Evolutionary conservation across 352 stramenopile species (phyloP), one percentile per base, ranked within the genome.

Genomic region (Globisporangium nunn): DNA sequence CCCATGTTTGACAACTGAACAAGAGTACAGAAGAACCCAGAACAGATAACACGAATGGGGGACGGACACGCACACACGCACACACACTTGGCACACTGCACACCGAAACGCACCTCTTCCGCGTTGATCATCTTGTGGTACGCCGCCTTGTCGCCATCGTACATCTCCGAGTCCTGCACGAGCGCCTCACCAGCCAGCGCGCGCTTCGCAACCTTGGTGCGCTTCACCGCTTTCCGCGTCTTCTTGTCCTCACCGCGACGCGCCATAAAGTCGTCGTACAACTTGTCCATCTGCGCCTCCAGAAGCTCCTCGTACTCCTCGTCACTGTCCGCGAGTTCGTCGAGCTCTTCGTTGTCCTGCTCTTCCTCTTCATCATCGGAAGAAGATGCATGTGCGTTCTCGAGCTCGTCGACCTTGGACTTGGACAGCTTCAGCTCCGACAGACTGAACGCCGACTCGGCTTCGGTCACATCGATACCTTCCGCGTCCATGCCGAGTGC

Each of bases 1-100:
- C 85, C 85, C 82, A 91, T 87, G 68, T 82, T 95, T 92, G 85
- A 95, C 85, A 95, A 95, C 85, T 95, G 85, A 82, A 77, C 84
- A 61, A 90, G 82, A 81, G 83, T 93, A 95, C 81, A 71, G 75
- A 78, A 50, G 70, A 68, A 91, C 84, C 75, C 84, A 69, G 82
- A 92, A 91, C 84, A 94, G 81, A 94, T 90, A 94, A 94, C 84
- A 94, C 84, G 81, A 80, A 89, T 87, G 80, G 84, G 84, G 67
- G 64, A 55, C 7, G 17, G 50, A 71, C 39, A 52, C 51, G 60
- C 28, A 66, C 54, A 72, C 43, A 41, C 37, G 70, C 2, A 68
- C 18, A 70, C 17, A 59, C 31, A 56, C 7, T 43, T 35, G 28
- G 59, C 41, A 66, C 40, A 7, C 58, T 15, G 17, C 43, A 48